Conservation (phyloP, 1,284 basidiomycete species). For the Rhodotorula sp. region DNA sequence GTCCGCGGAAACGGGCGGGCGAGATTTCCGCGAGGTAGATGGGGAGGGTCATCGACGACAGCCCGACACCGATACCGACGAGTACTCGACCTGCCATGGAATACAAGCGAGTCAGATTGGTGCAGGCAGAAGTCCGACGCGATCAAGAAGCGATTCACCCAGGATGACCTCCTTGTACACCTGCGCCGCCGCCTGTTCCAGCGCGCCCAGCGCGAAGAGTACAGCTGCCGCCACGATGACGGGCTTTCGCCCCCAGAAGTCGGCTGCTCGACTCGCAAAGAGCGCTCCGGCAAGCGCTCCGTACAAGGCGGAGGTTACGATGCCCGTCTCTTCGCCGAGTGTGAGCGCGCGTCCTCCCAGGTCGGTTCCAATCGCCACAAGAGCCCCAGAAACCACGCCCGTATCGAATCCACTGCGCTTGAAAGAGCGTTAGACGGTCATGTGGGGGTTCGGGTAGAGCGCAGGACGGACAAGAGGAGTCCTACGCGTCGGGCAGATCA, state of each 20-base stretch:
- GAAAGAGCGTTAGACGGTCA: neutral
- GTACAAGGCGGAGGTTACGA: slow-evolving; percentile 46
- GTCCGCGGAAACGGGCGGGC: slow-evolving; percentile 50
- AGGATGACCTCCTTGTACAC: slow-evolving; percentile 46
- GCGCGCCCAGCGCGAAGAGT: slow-evolving; percentile 44
- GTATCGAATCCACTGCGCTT: slow-evolving; percentile 38
- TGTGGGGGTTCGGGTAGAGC: slow-evolving; percentile 4
- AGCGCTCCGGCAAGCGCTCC: slow-evolving; percentile 43
- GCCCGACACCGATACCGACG: slow-evolving; percentile 50
- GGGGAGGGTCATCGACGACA: slow-evolving; percentile 49
- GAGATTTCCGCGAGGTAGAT: slow-evolving; percentile 52
- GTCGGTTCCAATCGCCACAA: slow-evolving; percentile 26
- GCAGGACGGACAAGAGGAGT: neutral
- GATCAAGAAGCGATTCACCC: slow-evolving; percentile 10
- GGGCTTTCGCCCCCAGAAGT: slow-evolving; percentile 51
- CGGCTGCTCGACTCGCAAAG: slow-evolving; percentile 38
- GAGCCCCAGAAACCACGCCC: slow-evolving; percentile 31
- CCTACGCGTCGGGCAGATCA: neutral
- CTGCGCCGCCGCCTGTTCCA: slow-evolving; percentile 47
- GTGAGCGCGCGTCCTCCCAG: slow-evolving; percentile 23
- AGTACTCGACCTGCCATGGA: slow-evolving; percentile 47
- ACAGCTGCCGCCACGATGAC: slow-evolving; percentile 44
- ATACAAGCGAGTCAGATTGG: neutral
- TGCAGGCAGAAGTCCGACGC: neutral
- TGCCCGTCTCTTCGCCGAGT: slow-evolving; percentile 21